phyloP scores from a whole-genome alignment of 257 asterid species.

The Scutellaria galericulata region DNA sequence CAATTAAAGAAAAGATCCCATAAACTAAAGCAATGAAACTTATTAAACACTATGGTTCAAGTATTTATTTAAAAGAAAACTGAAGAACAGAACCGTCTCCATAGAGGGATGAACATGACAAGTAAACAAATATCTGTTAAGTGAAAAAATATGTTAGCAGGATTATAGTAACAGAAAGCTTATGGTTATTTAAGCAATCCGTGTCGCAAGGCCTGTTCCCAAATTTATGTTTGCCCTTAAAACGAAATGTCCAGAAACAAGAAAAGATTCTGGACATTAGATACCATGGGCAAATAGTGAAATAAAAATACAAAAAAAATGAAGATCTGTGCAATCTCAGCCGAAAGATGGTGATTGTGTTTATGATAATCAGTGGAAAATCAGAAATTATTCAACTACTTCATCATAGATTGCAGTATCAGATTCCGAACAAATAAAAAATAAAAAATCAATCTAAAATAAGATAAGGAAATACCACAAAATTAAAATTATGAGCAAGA shows the following conservation, averaged over 20 bases:
- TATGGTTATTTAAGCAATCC: constrained; percentile 40
- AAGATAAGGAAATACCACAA: background rate
- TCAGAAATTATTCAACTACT: constrained; percentile 35
- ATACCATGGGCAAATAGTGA: constrained; percentile 49
- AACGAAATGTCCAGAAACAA: constrained; percentile 58
- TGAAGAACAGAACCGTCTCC: too few species aligned
- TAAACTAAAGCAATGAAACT: too few species aligned
- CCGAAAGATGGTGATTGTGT: constrained; percentile 73
- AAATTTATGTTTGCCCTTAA: constrained; percentile 54
- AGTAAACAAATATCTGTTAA: background rate
- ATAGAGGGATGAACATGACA: background rate
- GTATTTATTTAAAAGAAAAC: background rate
- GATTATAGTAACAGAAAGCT: constrained; percentile 58
- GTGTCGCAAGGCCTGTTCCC: constrained; percentile 71
- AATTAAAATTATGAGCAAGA: background rate
- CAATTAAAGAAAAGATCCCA: background rate
- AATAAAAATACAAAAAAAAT: background rate
- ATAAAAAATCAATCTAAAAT: background rate
- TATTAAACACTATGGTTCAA: too few species aligned
- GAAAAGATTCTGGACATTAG: constrained; percentile 50
- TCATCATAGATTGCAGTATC: constrained; percentile 56
- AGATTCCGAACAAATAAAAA: background rate
- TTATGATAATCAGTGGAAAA: constrained; percentile 46
- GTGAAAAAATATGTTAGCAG: constrained; percentile 38
- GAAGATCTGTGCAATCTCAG: constrained; percentile 56